Percentiles rank a stretch among this genome's conserved stretches.
These are phyloP conservation scores for Metroxylon sagu DNA, from an alignment of 176 grass and related monocot genomes.

Conservation along the genomic window DNA sequence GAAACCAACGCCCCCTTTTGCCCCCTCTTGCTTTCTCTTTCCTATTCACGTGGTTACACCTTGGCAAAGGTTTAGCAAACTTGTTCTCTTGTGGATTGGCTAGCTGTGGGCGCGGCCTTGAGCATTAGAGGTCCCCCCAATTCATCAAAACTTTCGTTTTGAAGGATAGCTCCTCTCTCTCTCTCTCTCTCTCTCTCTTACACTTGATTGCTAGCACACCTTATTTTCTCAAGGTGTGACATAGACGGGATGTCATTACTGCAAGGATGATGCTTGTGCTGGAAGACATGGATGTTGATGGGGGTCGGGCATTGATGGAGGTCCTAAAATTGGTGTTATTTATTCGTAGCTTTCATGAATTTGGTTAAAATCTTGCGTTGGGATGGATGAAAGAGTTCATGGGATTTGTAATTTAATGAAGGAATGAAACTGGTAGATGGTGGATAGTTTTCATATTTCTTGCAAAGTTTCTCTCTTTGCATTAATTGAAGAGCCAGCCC, in stretches of 20 bases:
- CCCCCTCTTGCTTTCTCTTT: background rate
- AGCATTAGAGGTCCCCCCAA: background rate
- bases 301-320: too few species aligned
- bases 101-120: background rate
- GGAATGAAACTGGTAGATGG: background rate
- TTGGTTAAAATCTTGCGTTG: background rate
- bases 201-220: too few species aligned
- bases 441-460: background rate
- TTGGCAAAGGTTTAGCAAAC: background rate
- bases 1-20: background rate
- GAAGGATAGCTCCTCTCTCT: background rate
- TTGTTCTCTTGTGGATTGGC: conserved; percentile 14
- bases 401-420: conserved; percentile 13
- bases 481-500: conserved; percentile 22
- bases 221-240: too few species aligned
- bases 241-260: too few species aligned
- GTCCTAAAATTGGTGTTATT: background rate
- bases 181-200: too few species aligned
- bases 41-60: conserved; percentile 9
- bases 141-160: background rate
- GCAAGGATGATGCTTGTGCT: too few species aligned
- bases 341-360: background rate
- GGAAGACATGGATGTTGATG: too few species aligned
- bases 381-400: background rate
- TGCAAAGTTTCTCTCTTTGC: conserved; percentile 8